Conservation (phyloP, 116 monocot genomes). For the Phalaenopsis hybrid region DNA sequence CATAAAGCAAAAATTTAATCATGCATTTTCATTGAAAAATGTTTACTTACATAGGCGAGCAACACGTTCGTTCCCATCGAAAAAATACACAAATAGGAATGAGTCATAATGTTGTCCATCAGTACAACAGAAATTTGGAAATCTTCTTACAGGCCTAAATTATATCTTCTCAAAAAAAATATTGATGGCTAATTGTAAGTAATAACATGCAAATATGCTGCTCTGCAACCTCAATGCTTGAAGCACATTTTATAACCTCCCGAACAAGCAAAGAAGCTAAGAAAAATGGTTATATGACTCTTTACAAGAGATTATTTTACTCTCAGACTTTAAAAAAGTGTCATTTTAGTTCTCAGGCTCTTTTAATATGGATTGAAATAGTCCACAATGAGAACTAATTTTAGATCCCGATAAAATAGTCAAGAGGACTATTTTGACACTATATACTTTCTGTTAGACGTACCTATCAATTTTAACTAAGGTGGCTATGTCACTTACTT, state of each 20-base stretch:
- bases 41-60: constrained; percentile 81
- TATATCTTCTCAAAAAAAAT: constrained; percentile 79
- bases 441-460: not conserved
- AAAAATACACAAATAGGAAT: constrained; percentile 80
- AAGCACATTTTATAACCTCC: constrained; percentile 90
- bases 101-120: constrained; percentile 84
- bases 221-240: constrained; percentile 64
- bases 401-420: no score
- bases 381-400: no score
- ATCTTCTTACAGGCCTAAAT: constrained; percentile 69
- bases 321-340: no score
- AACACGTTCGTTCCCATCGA: constrained; percentile 73
- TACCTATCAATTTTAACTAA: not conserved
- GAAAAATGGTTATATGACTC: no score
- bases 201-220: constrained; percentile 95
- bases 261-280: constrained; percentile 59
- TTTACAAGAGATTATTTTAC: no score
- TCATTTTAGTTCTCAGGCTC: no score
- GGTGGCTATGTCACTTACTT: constrained; percentile 78
- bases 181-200: constrained; percentile 87
- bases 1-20: not conserved
- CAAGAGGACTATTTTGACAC: not conserved
- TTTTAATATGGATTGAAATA: no score
- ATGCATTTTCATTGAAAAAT: not conserved
- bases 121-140: constrained; percentile 82